These are phyloP conservation scores for Tulasnella sp. DNA, from an alignment of 768 basidiomycete species.

Conservation along the genomic window DNA sequence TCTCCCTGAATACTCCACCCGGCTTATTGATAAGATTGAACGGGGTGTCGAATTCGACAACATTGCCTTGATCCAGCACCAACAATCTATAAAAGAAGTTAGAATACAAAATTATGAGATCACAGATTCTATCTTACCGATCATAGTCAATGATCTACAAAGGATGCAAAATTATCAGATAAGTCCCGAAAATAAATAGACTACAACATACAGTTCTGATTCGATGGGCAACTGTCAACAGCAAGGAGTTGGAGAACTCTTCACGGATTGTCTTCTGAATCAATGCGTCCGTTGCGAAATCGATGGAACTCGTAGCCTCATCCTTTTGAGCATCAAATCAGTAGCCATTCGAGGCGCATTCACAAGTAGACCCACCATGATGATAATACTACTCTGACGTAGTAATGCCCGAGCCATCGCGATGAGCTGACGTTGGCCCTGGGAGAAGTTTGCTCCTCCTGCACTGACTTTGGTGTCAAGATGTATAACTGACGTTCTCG, in stretches of 20 bases:
- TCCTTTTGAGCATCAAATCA: conserved; percentile 5
- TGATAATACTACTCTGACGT: conserved; percentile 51
- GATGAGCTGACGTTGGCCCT: conserved; percentile 80
- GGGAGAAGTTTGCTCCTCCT: conserved; percentile 83
- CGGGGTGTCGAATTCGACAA: conserved; percentile 62
- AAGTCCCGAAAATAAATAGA: neutral
- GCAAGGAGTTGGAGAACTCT: conserved; percentile 56
- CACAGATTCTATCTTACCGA: conserved; percentile 52
- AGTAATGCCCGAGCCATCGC: conserved; percentile 75
- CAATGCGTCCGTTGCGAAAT: conserved; percentile 78
- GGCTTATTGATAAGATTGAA: conserved; percentile 49
- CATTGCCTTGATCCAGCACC: conserved; percentile 29
- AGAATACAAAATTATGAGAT: conserved; percentile 33
- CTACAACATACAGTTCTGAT: conserved; percentile 23
- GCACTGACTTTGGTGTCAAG: conserved; percentile 71
- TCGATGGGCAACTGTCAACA: conserved; percentile 50
- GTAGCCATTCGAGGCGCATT: neutral
- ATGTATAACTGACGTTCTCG: conserved; percentile 28
- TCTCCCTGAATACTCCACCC: conserved; percentile 29
- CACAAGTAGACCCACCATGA: conserved; percentile 35
- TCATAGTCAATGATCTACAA: conserved; percentile 61
- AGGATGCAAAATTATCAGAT: neutral
- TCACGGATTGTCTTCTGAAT: conserved; percentile 80
- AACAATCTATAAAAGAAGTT: conserved; percentile 18
- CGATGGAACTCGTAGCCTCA: conserved; percentile 77